These are phyloP conservation scores for Metschnikowia sp. DNA, from an alignment of 805 yeast genomes.

Conservation along the genomic window DNA sequence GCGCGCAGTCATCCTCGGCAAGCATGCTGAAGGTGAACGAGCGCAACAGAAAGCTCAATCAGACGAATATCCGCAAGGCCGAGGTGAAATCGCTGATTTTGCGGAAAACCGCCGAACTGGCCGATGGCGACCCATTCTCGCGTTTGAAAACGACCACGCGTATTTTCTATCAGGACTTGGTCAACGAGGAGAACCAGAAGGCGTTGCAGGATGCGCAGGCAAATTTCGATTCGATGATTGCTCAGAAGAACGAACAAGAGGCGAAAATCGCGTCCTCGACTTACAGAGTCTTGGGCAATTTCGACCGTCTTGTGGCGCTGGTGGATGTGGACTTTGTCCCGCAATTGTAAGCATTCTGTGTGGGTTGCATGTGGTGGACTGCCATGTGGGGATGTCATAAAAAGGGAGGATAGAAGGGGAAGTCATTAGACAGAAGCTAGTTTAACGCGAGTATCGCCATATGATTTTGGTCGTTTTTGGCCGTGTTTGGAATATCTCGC, in stretches of 20 bases:
- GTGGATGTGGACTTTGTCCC: conserved; percentile 40
- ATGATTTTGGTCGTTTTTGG: too few species aligned
- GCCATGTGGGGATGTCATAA: too few species aligned
- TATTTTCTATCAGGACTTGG: conserved; percentile 65
- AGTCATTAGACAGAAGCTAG: too few species aligned
- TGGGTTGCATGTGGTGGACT: too few species aligned
- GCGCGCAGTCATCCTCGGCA: conserved; percentile 40
- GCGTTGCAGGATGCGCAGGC: conserved; percentile 53
- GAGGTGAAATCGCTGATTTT: conserved; percentile 62
- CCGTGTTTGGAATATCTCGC: too few species aligned
- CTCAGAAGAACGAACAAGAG: conserved; percentile 45
- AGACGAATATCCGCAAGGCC: conserved; percentile 72
- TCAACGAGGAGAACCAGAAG: conserved; percentile 55
- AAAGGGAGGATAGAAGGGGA: too few species aligned
- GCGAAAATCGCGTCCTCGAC: conserved; percentile 46
- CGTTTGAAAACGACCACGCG: conserved; percentile 86
- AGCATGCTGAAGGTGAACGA: conserved; percentile 69
- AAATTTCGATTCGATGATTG: conserved; percentile 37
- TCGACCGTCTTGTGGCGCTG: conserved; percentile 48
- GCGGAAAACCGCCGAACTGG: conserved; percentile 42
- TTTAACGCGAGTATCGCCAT: too few species aligned
- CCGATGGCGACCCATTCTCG: conserved; percentile 77
- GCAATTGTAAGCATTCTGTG: not conserved
- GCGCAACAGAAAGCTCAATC: conserved; percentile 80
- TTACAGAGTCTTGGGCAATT: conserved; percentile 55